A percentile compares a stretch with the other conserved stretches of the same genome.
Evolutionary conservation across 2,329 filamentous ascomycete genomes (phyloP).

Genomic region (Aspergillus eucalypticola): DNA sequence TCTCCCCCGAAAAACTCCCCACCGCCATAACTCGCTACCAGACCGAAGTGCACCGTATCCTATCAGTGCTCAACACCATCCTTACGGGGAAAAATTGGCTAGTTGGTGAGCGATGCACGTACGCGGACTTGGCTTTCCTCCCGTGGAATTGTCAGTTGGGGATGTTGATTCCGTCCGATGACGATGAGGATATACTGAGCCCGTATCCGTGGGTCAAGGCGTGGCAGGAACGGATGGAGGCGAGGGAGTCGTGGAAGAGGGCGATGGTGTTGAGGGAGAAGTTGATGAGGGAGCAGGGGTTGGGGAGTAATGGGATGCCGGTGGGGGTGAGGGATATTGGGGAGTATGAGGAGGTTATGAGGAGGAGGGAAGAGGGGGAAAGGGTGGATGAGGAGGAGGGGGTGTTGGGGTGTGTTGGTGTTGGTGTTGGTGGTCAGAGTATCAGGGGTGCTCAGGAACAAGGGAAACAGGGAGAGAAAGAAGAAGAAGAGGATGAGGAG

Average conservation of each 20-base stretch:
- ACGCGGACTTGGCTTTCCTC: conserved; percentile 8
- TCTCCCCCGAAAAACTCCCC: neutral
- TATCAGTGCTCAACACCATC: neutral
- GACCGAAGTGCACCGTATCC: neutral
- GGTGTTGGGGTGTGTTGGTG: neutral
- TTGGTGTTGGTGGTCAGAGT: neutral
- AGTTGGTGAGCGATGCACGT: conserved; percentile 5
- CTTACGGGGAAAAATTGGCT: conserved; percentile 2
- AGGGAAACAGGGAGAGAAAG: neutral
- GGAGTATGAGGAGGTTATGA: conserved; percentile 4
- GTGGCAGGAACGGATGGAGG: conserved; percentile 8
- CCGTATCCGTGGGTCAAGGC: conserved; percentile 4
- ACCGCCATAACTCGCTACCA: conserved; percentile 3
- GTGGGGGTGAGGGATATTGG: conserved; percentile 3
- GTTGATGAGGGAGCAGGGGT: conserved; percentile 9
- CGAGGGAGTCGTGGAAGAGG: conserved; percentile 4
- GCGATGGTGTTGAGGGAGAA: neutral
- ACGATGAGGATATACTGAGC: neutral
- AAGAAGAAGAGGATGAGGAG: neutral
- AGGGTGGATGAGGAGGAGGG: neutral
- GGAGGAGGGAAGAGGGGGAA: neutral
- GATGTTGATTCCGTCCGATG: neutral
- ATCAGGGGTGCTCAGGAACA: neutral
- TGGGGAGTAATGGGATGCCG: conserved; percentile 2
- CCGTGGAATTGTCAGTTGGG: conserved; percentile 8